These are phyloP conservation scores for Acorus calamus DNA, from an alignment of 106 monocot species.

Conservation along the genomic window DNA sequence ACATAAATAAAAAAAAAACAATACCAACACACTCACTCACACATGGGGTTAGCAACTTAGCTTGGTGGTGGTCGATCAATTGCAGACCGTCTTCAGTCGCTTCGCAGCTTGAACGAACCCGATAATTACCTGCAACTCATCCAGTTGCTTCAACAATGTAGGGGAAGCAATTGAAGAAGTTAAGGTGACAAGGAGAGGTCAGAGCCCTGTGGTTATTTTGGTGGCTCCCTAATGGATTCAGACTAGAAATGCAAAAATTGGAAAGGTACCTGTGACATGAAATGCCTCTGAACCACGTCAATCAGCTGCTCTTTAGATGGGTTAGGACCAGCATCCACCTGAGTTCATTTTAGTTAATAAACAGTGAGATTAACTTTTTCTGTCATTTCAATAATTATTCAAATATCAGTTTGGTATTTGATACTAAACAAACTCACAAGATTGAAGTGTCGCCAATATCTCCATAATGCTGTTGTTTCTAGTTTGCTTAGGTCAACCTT, in stretches of 20 bases:
- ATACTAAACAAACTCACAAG: conserved; percentile 43
- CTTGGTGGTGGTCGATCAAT: neutral
- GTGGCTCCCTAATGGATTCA: no score
- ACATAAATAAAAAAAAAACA: no score
- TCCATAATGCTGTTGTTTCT: conserved; percentile 58
- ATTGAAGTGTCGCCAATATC: conserved; percentile 77
- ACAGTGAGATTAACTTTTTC: no score
- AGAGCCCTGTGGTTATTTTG: no score
- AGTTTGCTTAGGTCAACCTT: conserved; percentile 75
- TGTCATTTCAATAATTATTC: no score
- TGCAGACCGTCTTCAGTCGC: conserved; percentile 17
- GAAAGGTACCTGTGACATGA: conserved; percentile 53
- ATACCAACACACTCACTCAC: no score
- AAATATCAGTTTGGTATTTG: no score
- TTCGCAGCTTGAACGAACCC: conserved; percentile 20
- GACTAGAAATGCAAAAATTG: neutral
- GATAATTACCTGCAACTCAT: conserved; percentile 27
- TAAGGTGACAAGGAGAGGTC: no score
- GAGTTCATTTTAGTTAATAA: neutral
- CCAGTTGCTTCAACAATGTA: conserved; percentile 15
- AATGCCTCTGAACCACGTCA: conserved; percentile 73
- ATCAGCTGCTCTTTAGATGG: conserved; percentile 84
- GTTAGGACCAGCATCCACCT: conserved; percentile 49
- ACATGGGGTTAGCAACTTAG: no score
- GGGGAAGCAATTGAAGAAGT: neutral